Base-by-base conservation (phyloP, 805 yeast species). In the Yamadazyma laniorum region DNA sequence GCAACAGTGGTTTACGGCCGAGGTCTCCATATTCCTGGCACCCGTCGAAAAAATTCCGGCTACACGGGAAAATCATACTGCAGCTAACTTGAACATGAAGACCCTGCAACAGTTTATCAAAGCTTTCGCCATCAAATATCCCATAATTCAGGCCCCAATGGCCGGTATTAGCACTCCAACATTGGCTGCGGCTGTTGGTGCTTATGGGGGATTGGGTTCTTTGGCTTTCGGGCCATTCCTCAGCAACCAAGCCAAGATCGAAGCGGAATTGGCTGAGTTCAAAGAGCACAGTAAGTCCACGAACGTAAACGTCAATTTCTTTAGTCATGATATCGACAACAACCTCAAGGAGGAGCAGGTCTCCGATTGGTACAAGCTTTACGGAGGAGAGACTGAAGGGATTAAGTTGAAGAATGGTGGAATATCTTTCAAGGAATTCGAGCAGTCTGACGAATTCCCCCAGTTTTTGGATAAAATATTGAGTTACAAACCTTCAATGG, bases 91-190 rank as follows among this genome's bases (percentile, higher is more conserved):
- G n/a, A n/a, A n/a, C n/a, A 39, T 43, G 43, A 47, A 39, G 25
- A 25, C 45, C 17, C 32, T 30, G 32, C 32, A 28, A 17, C 39
- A 26, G 15, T 41, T 44, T n/a, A 18, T 39, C 3, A 35, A 50
- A 18, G 33, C 37, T 15, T 46, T 69, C 16, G 67, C 62, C 3
- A 40, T 67, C n/a, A 58, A 49, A 30, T 52, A 51, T 37, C 80
- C 78, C 3, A 56, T 78, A 3, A 56, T 78, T 25, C 81, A 75
- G 49, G 67, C 82, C 0, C 82, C 83, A 15, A 77, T 78, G 82
- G 81, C 82, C 1, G 81, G 82, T 1, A 65, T 75, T 2, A 60
- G 74, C 11, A 73, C 76, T 1, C 57, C 66, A 1, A 52, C 56
- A 21, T 47, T 77, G 40, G 79, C 79, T 1, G 63, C 71, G 1